Conservation (phyloP, 352 stramenopile species). For the Globisporangium carolinianum region DNA sequence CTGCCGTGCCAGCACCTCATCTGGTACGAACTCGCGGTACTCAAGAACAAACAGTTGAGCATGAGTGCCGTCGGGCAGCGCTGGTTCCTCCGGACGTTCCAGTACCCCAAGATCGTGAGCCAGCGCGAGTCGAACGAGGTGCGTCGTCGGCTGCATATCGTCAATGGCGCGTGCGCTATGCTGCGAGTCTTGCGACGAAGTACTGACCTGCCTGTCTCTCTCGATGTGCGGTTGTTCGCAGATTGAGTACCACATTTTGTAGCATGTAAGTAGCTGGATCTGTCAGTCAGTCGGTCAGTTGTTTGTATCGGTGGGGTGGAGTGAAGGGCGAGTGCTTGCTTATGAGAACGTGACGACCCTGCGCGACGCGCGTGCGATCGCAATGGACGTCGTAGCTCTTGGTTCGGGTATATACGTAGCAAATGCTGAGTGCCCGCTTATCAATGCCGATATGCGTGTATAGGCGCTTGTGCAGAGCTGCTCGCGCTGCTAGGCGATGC, state of each 20-base stretch:
- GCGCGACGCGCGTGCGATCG: too few species aligned
- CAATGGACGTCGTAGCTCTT: too few species aligned
- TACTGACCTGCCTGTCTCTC: background rate
- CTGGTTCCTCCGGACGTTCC: conserved; percentile 69
- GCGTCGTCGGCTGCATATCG: conserved; percentile 1
- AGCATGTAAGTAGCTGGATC: background rate
- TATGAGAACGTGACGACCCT: too few species aligned
- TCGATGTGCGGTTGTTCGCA: conserved; percentile 4
- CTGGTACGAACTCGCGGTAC: conserved; percentile 59
- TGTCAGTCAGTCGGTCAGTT: too few species aligned
- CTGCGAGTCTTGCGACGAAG: background rate
- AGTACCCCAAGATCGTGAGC: conserved; percentile 44
- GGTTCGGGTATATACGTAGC: too few species aligned
- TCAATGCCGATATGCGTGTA: too few species aligned
- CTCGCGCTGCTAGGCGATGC: too few species aligned
- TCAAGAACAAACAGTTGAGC: conserved; percentile 60
- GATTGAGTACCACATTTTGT: conserved; percentile 70
- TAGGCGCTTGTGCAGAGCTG: too few species aligned
- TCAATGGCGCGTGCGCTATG: background rate
- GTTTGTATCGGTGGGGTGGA: too few species aligned
- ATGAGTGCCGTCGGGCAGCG: conserved; percentile 47
- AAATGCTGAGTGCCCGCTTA: too few species aligned
- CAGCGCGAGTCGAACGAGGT: conserved; percentile 70
- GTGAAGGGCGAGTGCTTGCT: too few species aligned
- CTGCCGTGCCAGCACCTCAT: conserved; percentile 68